Base-by-base conservation (phyloP, 306 rosid species). In the Herpetospermum pedunculosum region DNA sequence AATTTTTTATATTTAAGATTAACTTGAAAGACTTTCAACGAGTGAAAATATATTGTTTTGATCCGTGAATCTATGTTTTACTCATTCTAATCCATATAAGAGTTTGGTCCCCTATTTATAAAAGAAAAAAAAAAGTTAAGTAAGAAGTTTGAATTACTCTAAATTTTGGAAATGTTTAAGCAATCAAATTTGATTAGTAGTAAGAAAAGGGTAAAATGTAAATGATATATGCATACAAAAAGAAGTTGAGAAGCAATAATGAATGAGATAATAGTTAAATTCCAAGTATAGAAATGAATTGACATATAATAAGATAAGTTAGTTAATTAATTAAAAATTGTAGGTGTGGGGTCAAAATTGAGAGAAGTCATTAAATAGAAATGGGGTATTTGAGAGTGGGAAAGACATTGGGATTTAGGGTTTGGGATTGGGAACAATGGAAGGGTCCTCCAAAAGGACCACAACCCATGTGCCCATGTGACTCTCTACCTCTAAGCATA, bases 401-500 rank as follows among this genome's bases (percentile, higher is more conserved):
- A 6, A 2, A 18, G 54, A 55, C 13, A 29, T 15, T 59, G 10
- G 21, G 23, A 58, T 14, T 58, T 34, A 16, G 70, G 41, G 28
- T 6, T 35, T 13, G 62, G 16, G 8, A 34, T 26, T 59, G 40
- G 68, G 11, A 35, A 34, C 28, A 62, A 32, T 63, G 29, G 47
- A 35, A 37, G 49, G 71, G 71, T 38, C 23, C 34, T 38, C 23
- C 34, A 26, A 46, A 69, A 69, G 74, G 57, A 69, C 55, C 74
- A 43, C 74, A 69, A 6, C 40, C 74, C 74, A 69, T 69, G 73
- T 69, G 73, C 14, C 38, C 73, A 14, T 69, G 73, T 69, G 54
- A 68, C 9, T 35, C 28, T 63, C 70, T n/a, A n/a, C n/a, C n/a
- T 7, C 19, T 41, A 41, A 25, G 25, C 73, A 25, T 68, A 43